Percentiles rank a stretch among this genome's conserved stretches.
Evolutionary conservation across 805 yeast species (phyloP).

Genomic region (Wickerhamomyces canadensis): DNA sequence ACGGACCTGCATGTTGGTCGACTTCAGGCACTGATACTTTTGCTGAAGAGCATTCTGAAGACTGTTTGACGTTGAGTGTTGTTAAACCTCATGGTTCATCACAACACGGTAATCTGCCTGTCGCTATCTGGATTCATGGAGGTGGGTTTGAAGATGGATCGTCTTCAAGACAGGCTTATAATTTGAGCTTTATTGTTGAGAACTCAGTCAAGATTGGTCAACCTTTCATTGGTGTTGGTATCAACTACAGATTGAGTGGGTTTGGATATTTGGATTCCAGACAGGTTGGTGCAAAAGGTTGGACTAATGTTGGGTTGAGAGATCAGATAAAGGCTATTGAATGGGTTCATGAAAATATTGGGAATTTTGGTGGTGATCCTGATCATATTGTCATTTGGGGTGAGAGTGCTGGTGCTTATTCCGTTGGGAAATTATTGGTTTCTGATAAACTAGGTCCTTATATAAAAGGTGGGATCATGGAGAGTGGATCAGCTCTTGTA

Average conservation of each 20-base stretch:
- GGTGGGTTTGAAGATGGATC: constrained; percentile 29
- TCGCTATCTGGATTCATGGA: constrained; percentile 31
- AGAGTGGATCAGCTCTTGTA: constrained; percentile 10
- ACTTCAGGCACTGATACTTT: constrained; percentile 8
- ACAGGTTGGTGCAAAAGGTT: constrained; percentile 19
- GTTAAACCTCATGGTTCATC: constrained; percentile 21
- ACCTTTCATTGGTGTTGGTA: constrained; percentile 28
- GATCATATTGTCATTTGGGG: constrained; percentile 31
- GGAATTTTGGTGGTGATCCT: constrained; percentile 32
- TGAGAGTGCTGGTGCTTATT: constrained; percentile 31
- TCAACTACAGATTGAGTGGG: constrained; percentile 33
- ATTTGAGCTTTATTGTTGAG: constrained; percentile 14
- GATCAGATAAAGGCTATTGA: constrained; percentile 31
- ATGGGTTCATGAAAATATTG: constrained; percentile 31
- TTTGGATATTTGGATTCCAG: constrained; percentile 29
- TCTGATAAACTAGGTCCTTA: constrained; percentile 6
- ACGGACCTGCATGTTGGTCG: constrained; percentile 22
- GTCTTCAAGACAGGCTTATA: constrained; percentile 10
- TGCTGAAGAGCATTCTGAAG: constrained; percentile 20
- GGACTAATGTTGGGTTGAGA: constrained; percentile 29
- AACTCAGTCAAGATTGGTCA: constrained; percentile 14
- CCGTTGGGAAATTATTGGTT: constrained; percentile 11
- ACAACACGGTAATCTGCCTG: constrained; percentile 23
- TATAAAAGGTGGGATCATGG: constrained; percentile 16
- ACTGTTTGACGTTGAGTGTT: constrained; percentile 27